Base-by-base conservation (phyloP, 2,329 filamentous ascomycete species). In the Phaeosphaeriaceae sp. region DNA sequence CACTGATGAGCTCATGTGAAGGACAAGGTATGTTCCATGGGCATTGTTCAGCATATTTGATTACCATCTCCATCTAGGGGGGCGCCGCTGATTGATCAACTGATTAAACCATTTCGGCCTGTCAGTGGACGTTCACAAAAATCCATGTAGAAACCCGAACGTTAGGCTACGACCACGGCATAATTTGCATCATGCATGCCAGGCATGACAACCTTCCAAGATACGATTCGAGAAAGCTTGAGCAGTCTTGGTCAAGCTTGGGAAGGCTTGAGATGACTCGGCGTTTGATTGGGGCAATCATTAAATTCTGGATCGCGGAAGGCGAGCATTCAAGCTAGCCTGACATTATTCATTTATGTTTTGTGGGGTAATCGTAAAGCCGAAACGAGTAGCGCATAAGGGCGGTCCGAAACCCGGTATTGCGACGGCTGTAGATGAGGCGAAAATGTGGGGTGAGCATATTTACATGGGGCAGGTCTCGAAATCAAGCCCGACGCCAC, bases 231-330 rank as follows among this genome's bases (percentile, higher is more conserved):
- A n/a, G 19, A 45, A 45, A 45, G 42, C 42, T 45, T 45, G 42
- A 45, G 19, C 42, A 45, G 42, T 45, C 42, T 45, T 45, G 42
- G 10, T 45, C 42, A 45, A 22, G 42, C 42, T 45, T 45, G 42
- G 21, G 10, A 20, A 45, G 42, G 42, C 42, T 45, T 45, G 31
- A 36, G 31, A 36, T 36, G 6, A 36, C 11, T 36, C 31, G 6
- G 13, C 7, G 13, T 13, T 3, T 36, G 31, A 36, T 36, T 36
- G 31, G 31, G 9, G 11, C 3, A 11, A 3, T 36, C 31, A 36
- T 36, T 13, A 36, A 36, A 36, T 36, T 36, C 31, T 36, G 9
- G 31, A 36, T 7, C 31, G 11, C 31, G 31, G 31, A 36, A 11
- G 6, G 31, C 31, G 31, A 13, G 3, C 6, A 7, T 36, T 36